Evolutionary conservation across 352 stramenopile species (phyloP), one percentile per base, ranked within the genome.

Genomic region (Phytophthora pluvialis): DNA sequence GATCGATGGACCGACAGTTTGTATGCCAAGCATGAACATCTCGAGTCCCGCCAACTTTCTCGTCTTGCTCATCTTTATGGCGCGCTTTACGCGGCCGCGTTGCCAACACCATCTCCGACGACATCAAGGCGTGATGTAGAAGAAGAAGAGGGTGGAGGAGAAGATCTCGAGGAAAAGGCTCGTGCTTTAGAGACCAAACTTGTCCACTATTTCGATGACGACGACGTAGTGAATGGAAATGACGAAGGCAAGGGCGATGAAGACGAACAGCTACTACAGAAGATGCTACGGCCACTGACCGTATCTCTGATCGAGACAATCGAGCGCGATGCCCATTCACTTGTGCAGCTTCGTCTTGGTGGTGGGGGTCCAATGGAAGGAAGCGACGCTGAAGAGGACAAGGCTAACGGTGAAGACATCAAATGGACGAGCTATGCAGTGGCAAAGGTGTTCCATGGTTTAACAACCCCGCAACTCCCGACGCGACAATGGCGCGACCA

Each of bases 381-480:
- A 5, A 64, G 32, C 7, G 67, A 76, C 5, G 50, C 32, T 26
- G 61, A 67, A 33, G 46, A 64, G 15, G 31, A 68, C 32, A 69
- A 70, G n/a, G 60, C 16, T 12, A 52, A 64, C 1, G 49, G 58
- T 6, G 50, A 68, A 31, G 48, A 59, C 13, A 61, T 55, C 11
- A 64, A 60, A 21, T 94, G 82, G 82, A 85, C 86, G 43, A 75
- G 74, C 54, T 82, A 87, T 63, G 85, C 69, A n/a, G 80, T 94
- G 43, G 84, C 85, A 1, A 86, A 88, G 33, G 72, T 95, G 31
- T 90, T 94, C 54, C 87, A 95, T 40, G 87, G 87, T 5, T 67
- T 95, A 26, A 70, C 77, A 38, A 90, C 77, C 25, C 85, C 85
- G 28, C 80, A 74, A 39, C 90, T 92, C 48, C 75, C 82, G 11